Percentiles rank a stretch among this genome's conserved stretches.
phyloP scores from a whole-genome alignment of 2,329 filamentous ascomycete species.

The Alternaria sp. region DNA sequence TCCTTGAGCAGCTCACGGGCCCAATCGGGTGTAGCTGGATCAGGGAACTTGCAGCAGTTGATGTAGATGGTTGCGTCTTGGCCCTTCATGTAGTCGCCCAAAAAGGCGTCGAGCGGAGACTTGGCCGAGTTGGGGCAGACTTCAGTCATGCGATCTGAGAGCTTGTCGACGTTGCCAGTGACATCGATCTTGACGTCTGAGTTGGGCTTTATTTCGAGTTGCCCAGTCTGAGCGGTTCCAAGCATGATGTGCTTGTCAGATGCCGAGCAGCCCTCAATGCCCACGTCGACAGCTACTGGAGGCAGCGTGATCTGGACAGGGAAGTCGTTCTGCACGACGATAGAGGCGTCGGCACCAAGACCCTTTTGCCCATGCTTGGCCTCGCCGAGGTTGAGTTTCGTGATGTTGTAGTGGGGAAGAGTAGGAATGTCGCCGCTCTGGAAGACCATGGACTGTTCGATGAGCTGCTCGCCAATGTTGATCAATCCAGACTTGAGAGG shows the following conservation, averaged over 20 bases:
- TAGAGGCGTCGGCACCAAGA: conserved; percentile 79
- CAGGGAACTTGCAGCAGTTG: conserved; percentile 73
- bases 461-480: conserved; percentile 74
- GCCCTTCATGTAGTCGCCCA: conserved; percentile 82
- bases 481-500: conserved; percentile 80
- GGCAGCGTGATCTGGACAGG: conserved; percentile 80
- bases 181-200: conserved; percentile 72
- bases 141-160: conserved; percentile 75
- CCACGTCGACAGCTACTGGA: conserved; percentile 79
- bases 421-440: conserved; percentile 76
- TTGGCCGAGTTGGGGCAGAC: conserved; percentile 77
- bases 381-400: conserved; percentile 80
- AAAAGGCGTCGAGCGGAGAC: conserved; percentile 83
- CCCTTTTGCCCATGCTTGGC: conserved; percentile 63
- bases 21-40: conserved; percentile 77
- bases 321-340: conserved; percentile 76
- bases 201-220: conserved; percentile 71
- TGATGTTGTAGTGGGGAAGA: conserved; percentile 83
- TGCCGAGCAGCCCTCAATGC: conserved; percentile 80
- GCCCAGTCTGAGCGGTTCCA: conserved; percentile 74
- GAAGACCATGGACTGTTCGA: conserved; percentile 78
- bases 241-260: conserved; percentile 77
- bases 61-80: conserved; percentile 81
- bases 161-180: conserved; percentile 71
- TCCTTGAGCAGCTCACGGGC: conserved; percentile 79